A percentile compares a stretch with the other conserved stretches of the same genome.
These are phyloP conservation scores for Tagetes patula DNA, from an alignment of 129 eudicot genomes.

Conservation along the genomic window DNA sequence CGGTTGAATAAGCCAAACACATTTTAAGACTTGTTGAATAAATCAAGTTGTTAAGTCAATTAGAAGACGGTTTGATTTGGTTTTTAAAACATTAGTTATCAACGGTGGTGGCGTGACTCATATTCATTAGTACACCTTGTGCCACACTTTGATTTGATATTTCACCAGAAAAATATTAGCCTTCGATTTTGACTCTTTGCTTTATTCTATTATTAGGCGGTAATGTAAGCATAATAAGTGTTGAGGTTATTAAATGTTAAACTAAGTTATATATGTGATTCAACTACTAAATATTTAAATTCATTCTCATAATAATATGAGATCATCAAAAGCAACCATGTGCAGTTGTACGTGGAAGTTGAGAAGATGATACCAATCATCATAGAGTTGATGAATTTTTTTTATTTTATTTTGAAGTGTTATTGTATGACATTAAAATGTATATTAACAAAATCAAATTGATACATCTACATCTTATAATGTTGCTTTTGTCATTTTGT, in stretches of 20 bases:
- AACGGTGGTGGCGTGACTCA: constrained; percentile 26
- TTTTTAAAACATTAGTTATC: background rate
- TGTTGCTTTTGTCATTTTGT: background rate
- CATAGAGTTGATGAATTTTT: background rate
- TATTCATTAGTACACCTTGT: constrained; percentile 18
- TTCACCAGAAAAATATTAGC: constrained; percentile 32
- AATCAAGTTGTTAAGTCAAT: background rate
- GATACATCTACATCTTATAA: background rate
- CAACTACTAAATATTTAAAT: background rate
- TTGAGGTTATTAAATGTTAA: background rate
- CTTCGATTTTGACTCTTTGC: constrained; percentile 28
- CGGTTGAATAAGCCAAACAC: too few relatives aligned
- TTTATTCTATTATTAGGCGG: background rate
- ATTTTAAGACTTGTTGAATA: background rate
- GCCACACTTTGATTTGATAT: constrained; percentile 32
- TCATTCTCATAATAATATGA: background rate
- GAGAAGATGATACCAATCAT: background rate
- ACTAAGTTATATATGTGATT: background rate
- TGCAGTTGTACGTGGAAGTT: background rate
- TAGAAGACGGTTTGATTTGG: background rate
- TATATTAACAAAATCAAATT: background rate
- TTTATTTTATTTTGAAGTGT: background rate
- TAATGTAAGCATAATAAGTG: background rate
- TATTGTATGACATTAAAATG: background rate
- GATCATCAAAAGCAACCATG: background rate